Evolutionary conservation across 768 basidiomycete genomes (phyloP).

Genomic region (Clathrus columnatus): DNA sequence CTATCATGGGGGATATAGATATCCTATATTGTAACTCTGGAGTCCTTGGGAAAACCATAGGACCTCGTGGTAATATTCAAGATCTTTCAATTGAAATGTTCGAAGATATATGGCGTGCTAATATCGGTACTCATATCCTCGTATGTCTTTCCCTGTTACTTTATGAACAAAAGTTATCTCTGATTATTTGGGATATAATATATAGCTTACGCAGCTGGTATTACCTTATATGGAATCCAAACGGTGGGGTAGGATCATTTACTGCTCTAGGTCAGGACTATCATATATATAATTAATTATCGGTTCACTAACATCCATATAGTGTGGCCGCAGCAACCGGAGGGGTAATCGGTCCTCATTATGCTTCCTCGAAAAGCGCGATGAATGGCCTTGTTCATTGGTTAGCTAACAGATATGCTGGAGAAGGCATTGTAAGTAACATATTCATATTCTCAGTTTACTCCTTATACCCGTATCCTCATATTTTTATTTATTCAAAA

Average conservation of each 20-base stretch:
- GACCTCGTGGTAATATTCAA: slow-evolving; percentile 37
- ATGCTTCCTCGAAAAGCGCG: slow-evolving; percentile 48
- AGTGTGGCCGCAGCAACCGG: slow-evolving; percentile 45
- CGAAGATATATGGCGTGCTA: slow-evolving; percentile 38
- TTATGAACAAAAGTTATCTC: not conserved
- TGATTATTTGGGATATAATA: not conserved
- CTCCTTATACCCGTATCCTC: not conserved
- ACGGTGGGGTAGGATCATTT: slow-evolving; percentile 42
- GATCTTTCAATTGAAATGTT: slow-evolving; percentile 36
- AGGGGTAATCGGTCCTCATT: slow-evolving; percentile 48
- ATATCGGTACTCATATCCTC: slow-evolving; percentile 38
- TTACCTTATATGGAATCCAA: slow-evolving; percentile 41
- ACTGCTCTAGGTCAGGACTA: slow-evolving; percentile 38
- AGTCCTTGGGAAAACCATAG: slow-evolving; percentile 31
- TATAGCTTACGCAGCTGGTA: slow-evolving; percentile 43
- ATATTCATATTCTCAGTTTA: not conserved
- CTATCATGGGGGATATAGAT: slow-evolving; percentile 38
- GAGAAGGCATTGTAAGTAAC: slow-evolving; percentile 38
- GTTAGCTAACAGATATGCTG: slow-evolving; percentile 42
- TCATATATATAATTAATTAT: not conserved
- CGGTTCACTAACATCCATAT: not conserved
- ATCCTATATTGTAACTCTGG: slow-evolving; percentile 47
- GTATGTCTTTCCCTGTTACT: slow-evolving; percentile 22
- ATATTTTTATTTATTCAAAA: slow-evolving; percentile 12
- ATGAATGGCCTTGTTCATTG: slow-evolving; percentile 47